Evolutionary conservation across 257 asterid species (phyloP), one percentile per base, ranked within the genome.

Genomic region (Verbascum thapsus): DNA sequence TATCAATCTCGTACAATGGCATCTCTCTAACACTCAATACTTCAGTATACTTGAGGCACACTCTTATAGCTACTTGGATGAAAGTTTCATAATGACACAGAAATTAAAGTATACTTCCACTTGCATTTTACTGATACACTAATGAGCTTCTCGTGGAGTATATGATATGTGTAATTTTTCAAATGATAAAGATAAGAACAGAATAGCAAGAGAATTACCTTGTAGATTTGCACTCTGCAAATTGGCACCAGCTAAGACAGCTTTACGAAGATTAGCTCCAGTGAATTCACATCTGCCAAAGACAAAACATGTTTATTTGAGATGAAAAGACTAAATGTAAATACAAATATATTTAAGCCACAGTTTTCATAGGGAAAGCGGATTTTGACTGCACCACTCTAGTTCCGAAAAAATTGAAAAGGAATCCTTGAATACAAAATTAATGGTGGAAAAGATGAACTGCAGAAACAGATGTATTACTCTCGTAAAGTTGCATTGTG

Each of bases 191-290:
- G 16, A 52, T 26, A 64, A 16, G 34, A 69, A 48, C 13, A 35
- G 34, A 18, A 50, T 45, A 30, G 56, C 38, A 42, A 53, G 52
- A 43, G 37, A 61, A 30, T 59, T 77, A 84, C 97, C 97, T 76
- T 91, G 98, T 54, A 91, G 77, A 79, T 88, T 91, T 78, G 96
- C 98, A 86, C 98, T 91, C 72, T 84, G 96, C 53, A 91, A 95
- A 70, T 80, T 86, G 72, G 98, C 91, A 51, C 98, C 98, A 55
- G 96, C 95, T 81, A 91, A 80, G 56, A 91, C 74, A 57, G 98
- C 94, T 54, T 92, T 88, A 44, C 95, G 95, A 55, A 91, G 98
- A 84, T 91, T 88, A 68, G 98, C 98, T 60, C 95, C 96, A 32
- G 92, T 88, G 67, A 91, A 91, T 58, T 91, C 98, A 64, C 98